Base-by-base conservation (phyloP, 2,329 filamentous ascomycete genomes). In the Elsinoe necatrix region DNA sequence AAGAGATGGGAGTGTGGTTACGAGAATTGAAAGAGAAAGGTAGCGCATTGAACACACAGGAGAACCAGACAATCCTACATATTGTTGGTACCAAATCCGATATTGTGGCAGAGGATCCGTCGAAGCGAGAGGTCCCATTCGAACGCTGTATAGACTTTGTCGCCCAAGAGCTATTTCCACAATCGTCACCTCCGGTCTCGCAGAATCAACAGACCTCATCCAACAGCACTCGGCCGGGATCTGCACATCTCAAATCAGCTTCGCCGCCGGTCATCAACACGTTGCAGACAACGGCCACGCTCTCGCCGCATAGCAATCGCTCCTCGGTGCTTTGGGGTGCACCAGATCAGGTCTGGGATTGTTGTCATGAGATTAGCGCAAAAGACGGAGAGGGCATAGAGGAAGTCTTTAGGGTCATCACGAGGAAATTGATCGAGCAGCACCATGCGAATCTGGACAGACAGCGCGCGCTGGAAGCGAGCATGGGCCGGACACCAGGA, bases 1-100 rank as follows among this genome's bases (percentile, higher is more conserved):
- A 83, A 64, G 89, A 96, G 72, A 95, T 96, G 89, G 89, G 89
- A 66, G 80, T 86, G 57, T 96, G 91, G 91, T 80, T 96, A 60
- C 82, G 80, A 59, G 91, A 96, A 73, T 80, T 95, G 57, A 85
- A 89, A 63, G 81, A 83, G 61, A 91, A 93, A 68, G 80, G 92
- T 11, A 57, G 60, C 51, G 59, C 59, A 58, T 51, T 60, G 63
- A 58, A 63, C 20, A 74, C 75, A 58, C 20, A 39, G 21, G 82
- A 84, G 58, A 87, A 91, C 63, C 54, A 39, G 20, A 84, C 95
- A 54, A 85, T 96, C 48, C 80, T 96, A 4, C 91, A 96, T 69
- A 86, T 96, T n/a, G 91, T 97, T 7, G 93, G 92, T 61, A 97
- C 89, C 9, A 95, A 95, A 69, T 85, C 87, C 59, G 92, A 98